Percentiles rank a stretch among this genome's conserved stretches.
Evolutionary conservation across 495 filamentous ascomycete genomes (phyloP).

Genomic region (Chaetomium tenue): DNA sequence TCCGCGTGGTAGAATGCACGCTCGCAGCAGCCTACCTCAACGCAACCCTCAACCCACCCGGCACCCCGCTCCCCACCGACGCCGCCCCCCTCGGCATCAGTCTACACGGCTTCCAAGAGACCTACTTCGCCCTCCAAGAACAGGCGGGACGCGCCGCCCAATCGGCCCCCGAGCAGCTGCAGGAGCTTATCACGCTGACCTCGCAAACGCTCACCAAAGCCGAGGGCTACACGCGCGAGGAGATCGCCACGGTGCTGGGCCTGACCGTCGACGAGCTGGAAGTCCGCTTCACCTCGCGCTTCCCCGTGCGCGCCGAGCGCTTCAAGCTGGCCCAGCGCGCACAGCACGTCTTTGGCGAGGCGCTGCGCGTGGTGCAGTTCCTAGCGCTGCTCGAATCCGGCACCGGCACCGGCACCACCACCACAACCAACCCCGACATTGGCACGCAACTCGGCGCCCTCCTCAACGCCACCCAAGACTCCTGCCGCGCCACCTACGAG

Average conservation of each 20-base stretch:
- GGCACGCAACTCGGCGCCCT: conserved; percentile 66
- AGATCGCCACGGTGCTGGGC: conserved; percentile 72
- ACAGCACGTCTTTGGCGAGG: conserved; percentile 86
- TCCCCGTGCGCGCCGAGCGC: conserved; percentile 82
- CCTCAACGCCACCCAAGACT: conserved; percentile 85
- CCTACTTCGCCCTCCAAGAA: conserved; percentile 66
- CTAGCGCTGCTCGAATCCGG: conserved; percentile 58
- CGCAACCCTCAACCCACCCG: conserved; percentile 51
- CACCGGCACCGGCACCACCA: conserved; percentile 57
- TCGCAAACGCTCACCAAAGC: conserved; percentile 65
- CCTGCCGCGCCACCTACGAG: conserved; percentile 80
- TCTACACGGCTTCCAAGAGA: conserved; percentile 80
- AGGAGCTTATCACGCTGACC: conserved; percentile 62
- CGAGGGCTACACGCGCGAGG: conserved; percentile 82
- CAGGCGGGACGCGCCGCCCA: conserved; percentile 34
- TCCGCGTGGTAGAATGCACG: conserved; percentile 92
- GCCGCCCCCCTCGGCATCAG: conserved; percentile 79
- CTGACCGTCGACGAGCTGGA: conserved; percentile 70
- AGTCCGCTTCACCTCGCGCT: conserved; percentile 70
- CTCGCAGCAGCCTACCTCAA: conserved; percentile 72
- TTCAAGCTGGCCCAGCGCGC: conserved; percentile 87
- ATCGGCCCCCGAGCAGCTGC: conserved; percentile 52
- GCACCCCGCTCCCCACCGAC: conserved; percentile 69
- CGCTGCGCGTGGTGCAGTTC: conserved; percentile 81
- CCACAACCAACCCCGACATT: too few species aligned